These are phyloP conservation scores for Backusella circina DNA, from an alignment of 192 early-diverging fungal species.

Conservation along the genomic window DNA sequence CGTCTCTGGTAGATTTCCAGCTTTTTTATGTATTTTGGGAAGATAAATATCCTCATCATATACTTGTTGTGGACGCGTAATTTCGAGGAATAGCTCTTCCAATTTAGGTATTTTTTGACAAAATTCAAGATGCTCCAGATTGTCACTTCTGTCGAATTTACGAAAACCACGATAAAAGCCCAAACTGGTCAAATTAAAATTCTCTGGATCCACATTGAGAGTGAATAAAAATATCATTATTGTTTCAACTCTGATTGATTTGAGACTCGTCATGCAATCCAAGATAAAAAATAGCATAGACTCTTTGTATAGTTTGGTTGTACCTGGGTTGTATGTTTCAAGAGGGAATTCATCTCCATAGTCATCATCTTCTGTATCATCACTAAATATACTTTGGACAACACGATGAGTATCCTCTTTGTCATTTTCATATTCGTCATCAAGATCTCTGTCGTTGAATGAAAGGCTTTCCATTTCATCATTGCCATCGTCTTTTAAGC, in stretches of 20 bases:
- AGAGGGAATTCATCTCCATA: neutral
- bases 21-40: neutral
- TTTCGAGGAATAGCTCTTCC: neutral
- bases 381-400: neutral
- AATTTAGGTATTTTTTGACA: neutral
- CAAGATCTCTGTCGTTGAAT: neutral
- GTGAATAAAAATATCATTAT: neutral
- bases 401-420: neutral
- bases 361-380: neutral
- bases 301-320: neutral
- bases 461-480: neutral
- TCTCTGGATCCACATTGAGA: neutral
- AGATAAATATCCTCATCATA: neutral
- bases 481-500: neutral
- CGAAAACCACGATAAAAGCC: neutral
- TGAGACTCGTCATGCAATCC: neutral
- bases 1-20: neutral
- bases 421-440: neutral
- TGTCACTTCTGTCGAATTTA: neutral
- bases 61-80: neutral
- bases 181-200: neutral
- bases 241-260: neutral
- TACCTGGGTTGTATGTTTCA: neutral
- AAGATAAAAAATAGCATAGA: neutral
- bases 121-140: neutral